Evolutionary conservation across 208 protist species (phyloP).

Genomic region (Acanthamoeba sp.): DNA sequence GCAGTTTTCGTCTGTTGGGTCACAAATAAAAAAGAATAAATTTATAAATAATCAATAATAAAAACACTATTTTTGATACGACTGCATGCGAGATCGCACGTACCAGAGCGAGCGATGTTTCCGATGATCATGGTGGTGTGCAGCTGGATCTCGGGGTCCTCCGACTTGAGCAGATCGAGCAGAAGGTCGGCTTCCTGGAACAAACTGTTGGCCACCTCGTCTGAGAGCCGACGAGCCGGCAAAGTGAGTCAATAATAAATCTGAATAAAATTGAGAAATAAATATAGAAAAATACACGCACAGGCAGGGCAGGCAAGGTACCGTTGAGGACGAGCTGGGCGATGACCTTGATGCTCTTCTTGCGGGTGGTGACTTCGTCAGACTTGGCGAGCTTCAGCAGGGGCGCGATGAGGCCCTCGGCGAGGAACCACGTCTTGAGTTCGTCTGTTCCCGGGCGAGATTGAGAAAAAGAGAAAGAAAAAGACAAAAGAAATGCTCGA

Average conservation of each 20-base stretch:
- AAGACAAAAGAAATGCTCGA: neutral
- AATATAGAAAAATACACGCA: too few species aligned
- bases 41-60: too few species aligned
- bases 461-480: neutral
- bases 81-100: too few species aligned
- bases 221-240: neutral
- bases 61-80: too few species aligned
- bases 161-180: conserved; percentile 3
- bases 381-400: conserved; percentile 45
- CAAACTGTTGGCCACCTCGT: conserved; percentile 39
- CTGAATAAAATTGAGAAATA: too few species aligned
- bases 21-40: too few species aligned
- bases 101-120: conserved; percentile 57
- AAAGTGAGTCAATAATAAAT: neutral
- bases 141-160: conserved; percentile 56
- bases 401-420: neutral
- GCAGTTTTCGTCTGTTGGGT: conserved; percentile 71
- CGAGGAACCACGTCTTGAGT: conserved; percentile 54
- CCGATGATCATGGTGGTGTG: conserved; percentile 68
- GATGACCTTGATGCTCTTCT: conserved; percentile 56
- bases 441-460: neutral
- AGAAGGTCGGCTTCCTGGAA: conserved; percentile 43
- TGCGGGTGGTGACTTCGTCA: neutral
- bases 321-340: conserved; percentile 66
- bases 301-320: neutral